Evolutionary conservation across 257 asterid species (phyloP).

Genomic region (Ligustrum vulgare): DNA sequence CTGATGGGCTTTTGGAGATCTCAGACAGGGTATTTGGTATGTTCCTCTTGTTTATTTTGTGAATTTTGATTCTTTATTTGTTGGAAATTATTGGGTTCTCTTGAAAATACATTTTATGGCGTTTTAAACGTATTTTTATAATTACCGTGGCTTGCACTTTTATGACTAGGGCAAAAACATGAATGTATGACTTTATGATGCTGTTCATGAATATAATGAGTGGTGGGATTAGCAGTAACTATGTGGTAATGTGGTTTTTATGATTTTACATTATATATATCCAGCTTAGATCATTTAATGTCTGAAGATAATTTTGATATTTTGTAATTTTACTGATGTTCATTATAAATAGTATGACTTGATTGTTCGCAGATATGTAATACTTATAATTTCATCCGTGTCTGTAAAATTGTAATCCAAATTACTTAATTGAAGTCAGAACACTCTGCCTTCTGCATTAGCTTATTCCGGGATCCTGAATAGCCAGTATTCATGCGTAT

Average conservation of each 20-base stretch:
- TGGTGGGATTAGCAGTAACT: not conserved
- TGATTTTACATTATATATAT: not conserved
- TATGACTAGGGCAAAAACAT: not conserved
- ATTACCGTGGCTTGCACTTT: not conserved
- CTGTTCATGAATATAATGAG: not conserved
- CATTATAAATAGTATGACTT: not conserved
- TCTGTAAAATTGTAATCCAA: not conserved
- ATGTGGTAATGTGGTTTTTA: not conserved
- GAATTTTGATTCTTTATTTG: conserved; percentile 5
- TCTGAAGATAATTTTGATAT: not conserved
- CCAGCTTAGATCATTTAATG: not conserved
- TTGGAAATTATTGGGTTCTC: conserved; percentile 9
- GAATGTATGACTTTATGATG: not conserved
- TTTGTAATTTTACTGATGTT: not conserved
- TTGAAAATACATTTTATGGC: conserved; percentile 3
- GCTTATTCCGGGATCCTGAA: not conserved
- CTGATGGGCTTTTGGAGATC: conserved; percentile 60
- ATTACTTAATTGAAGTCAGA: not conserved
- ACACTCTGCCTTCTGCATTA: not conserved
- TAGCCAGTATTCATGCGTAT: not conserved
- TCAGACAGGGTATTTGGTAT: conserved; percentile 54
- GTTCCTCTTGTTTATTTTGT: conserved; percentile 20
- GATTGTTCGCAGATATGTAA: not conserved
- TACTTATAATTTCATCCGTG: not conserved
- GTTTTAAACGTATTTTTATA: not conserved